A percentile compares a stretch with the other conserved stretches of the same genome.
Conservation (phyloP, 495 filamentous ascomycete species). For the Hyaloscypha finlandica region DNA sequence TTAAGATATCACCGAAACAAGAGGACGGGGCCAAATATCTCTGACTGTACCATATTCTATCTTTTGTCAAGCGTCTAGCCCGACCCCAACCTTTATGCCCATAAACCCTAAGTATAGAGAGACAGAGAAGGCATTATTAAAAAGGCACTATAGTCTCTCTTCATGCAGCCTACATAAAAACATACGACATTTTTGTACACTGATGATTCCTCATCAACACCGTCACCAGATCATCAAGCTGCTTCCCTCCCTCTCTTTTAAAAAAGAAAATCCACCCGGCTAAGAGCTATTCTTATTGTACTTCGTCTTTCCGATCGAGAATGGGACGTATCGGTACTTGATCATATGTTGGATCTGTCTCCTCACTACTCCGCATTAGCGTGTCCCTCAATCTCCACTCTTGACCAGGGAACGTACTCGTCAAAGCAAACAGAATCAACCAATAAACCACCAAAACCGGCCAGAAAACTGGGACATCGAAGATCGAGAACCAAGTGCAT, state of each 20-base stretch:
- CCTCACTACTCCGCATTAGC: constrained; percentile 63
- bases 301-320: constrained; percentile 86
- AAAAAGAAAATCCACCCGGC: background rate
- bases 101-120: constrained; percentile 19
- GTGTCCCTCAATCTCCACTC: background rate
- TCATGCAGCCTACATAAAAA: constrained; percentile 11
- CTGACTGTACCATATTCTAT: constrained; percentile 15
- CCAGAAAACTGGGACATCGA: constrained; percentile 98
- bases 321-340: constrained; percentile 98
- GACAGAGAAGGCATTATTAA: constrained; percentile 30
- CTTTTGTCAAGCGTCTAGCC: constrained; percentile 15
- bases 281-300: constrained; percentile 62
- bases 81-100: constrained; percentile 21
- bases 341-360: constrained; percentile 99
- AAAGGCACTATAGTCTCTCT: constrained; percentile 22
- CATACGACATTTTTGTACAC: constrained; percentile 21
- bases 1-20: too few relatives aligned
- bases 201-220: background rate
- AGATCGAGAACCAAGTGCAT: constrained; percentile 90
- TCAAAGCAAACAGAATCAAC: constrained; percentile 92
- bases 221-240: background rate
- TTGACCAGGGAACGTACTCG: constrained; percentile 63
- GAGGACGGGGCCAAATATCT: background rate
- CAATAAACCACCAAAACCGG: constrained; percentile 97
- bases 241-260: background rate